phyloP scores from a whole-genome alignment of 2,329 filamentous ascomycete genomes.

The Aspergillus pseudoviridinutans region DNA sequence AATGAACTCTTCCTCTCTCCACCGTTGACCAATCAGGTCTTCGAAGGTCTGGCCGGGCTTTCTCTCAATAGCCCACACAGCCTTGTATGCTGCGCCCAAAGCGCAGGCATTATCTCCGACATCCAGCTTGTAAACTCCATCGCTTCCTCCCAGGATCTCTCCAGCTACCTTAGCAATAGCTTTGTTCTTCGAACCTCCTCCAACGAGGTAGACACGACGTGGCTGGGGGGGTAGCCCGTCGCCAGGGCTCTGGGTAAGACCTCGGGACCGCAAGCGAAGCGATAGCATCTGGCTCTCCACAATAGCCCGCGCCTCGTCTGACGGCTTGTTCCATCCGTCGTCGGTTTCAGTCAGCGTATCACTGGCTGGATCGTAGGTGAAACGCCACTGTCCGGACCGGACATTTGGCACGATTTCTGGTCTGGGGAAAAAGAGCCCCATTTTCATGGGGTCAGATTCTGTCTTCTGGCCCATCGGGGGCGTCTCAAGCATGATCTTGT shows the following conservation, averaged over 20 bases:
- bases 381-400: constrained; percentile 80
- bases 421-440: constrained; percentile 92
- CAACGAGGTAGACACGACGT: constrained; percentile 86
- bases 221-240: constrained; percentile 71
- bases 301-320: constrained; percentile 77
- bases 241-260: constrained; percentile 61
- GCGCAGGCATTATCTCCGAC: constrained; percentile 95
- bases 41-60: constrained; percentile 72
- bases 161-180: constrained; percentile 83
- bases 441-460: constrained; percentile 60
- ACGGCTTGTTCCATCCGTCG: constrained; percentile 52
- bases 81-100: constrained; percentile 90
- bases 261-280: constrained; percentile 77
- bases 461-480: constrained; percentile 63
- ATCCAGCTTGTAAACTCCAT: constrained; percentile 90
- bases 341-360: constrained; percentile 52
- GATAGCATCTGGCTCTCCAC: constrained; percentile 94
- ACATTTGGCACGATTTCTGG: constrained; percentile 96
- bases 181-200: constrained; percentile 83
- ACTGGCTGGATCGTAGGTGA: constrained; percentile 54
- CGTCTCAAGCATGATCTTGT: constrained; percentile 64
- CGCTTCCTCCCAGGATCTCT: constrained; percentile 80
- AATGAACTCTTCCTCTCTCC: constrained; percentile 80
- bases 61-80: constrained; percentile 83
- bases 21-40: constrained; percentile 75